A percentile compares a stretch with the other conserved stretches of the same genome.
phyloP scores from a whole-genome alignment of 768 basidiomycete genomes.

The Podaxis sp. region DNA sequence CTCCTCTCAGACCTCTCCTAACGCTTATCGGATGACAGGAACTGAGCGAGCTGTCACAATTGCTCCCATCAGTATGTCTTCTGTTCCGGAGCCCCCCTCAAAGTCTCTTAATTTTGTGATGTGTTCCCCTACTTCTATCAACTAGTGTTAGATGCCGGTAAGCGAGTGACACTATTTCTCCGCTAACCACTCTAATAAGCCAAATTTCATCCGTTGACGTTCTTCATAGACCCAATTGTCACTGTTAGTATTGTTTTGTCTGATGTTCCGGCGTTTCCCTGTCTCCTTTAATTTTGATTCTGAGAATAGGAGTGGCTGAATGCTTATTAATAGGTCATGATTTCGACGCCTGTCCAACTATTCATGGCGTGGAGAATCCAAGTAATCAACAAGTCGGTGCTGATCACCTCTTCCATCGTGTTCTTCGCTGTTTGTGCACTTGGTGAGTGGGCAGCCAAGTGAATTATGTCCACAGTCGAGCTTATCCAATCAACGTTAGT shows the following conservation, averaged over 20 bases:
- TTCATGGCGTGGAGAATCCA: constrained; percentile 41
- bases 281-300: neutral
- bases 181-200: neutral
- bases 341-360: constrained; percentile 39
- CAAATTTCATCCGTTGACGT: neutral
- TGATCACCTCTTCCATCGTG: constrained; percentile 25
- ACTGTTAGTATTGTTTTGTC: constrained; percentile 22
- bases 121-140: neutral
- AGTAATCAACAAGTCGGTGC: constrained; percentile 27
- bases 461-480: neutral
- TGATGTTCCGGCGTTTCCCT: neutral
- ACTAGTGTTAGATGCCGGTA: constrained; percentile 30
- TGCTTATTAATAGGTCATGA: constrained; percentile 26
- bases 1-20: neutral
- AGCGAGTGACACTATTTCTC: neutral
- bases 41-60: constrained; percentile 5
- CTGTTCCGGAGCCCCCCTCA: constrained; percentile 20
- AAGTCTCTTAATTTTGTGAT: constrained; percentile 17
- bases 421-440: constrained; percentile 29
- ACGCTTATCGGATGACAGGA: neutral
- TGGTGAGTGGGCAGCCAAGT: constrained; percentile 20
- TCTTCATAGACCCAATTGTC: constrained; percentile 27
- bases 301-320: neutral
- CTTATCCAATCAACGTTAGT: neutral
- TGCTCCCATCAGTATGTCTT: constrained; percentile 4